These are phyloP conservation scores for Alternaria sp. DNA, from an alignment of 2,329 filamentous ascomycete genomes.

Conservation along the genomic window DNA sequence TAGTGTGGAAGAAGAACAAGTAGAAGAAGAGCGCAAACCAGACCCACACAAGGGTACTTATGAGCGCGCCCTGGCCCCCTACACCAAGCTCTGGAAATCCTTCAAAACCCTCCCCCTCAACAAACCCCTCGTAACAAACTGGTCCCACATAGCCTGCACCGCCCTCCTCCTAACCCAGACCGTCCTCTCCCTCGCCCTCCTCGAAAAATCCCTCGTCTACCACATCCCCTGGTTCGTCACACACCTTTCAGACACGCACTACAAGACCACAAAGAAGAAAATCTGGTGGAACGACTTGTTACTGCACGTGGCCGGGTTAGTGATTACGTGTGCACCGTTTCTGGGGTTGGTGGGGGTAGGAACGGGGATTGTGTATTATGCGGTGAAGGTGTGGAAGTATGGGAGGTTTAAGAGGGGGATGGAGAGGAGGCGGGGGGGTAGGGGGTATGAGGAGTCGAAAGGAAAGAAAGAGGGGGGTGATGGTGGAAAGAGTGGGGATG, in stretches of 20 bases:
- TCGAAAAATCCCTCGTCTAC: slow-evolving; percentile 4
- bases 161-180: slow-evolving; percentile 7
- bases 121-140: not conserved
- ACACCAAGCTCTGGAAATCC: not conserved
- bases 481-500: not conserved
- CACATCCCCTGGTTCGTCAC: slow-evolving; percentile 12
- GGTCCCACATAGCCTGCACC: not conserved
- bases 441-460: slow-evolving; percentile 18
- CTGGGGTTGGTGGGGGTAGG: slow-evolving; percentile 4
- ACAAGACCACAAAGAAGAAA: not conserved
- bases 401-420: slow-evolving; percentile 12
- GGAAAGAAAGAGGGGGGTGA: not conserved
- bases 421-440: slow-evolving; percentile 4
- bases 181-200: slow-evolving; percentile 10
- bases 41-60: not conserved
- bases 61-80: not conserved
- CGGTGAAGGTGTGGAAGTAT: slow-evolving; percentile 11
- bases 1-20: no score
- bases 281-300: slow-evolving; percentile 2
- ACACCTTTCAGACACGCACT: not conserved
- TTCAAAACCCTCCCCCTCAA: not conserved
- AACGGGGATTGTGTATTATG: slow-evolving; percentile 13
- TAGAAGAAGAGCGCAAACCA: not conserved
- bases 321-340: slow-evolving; percentile 14
- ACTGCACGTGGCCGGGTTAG: slow-evolving; percentile 6